Evolutionary conservation across 768 basidiomycete species (phyloP).

Genomic region (Lentinula boryana): DNA sequence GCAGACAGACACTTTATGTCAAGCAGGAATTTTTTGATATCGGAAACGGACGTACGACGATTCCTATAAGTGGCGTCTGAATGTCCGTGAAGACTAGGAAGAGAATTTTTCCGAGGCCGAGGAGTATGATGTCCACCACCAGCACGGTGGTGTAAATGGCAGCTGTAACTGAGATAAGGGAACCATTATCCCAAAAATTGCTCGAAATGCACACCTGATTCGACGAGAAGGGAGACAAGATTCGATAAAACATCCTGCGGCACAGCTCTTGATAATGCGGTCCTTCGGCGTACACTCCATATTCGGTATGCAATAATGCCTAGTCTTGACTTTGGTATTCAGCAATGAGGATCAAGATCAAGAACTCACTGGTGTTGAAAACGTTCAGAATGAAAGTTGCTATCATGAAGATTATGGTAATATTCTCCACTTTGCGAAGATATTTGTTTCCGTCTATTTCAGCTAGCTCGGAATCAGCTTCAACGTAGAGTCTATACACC

Average conservation of each 20-base stretch:
- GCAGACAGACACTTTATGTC: not conserved
- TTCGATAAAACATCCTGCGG: not conserved
- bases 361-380: not conserved
- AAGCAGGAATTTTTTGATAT: not conserved
- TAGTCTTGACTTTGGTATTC: not conserved
- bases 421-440: not conserved
- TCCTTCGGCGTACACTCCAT: not conserved
- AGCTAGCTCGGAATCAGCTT: not conserved
- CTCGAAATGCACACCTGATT: not conserved
- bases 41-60: not conserved
- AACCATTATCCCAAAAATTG: not conserved
- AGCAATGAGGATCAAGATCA: not conserved
- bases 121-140: not conserved
- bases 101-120: not conserved
- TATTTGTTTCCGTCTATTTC: not conserved
- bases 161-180: not conserved
- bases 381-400: not conserved
- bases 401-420: not conserved
- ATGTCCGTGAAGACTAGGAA: not conserved
- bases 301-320: not conserved
- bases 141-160: not conserved
- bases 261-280: not conserved
- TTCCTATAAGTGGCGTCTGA: not conserved
- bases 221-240: not conserved
- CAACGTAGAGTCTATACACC: not conserved